phyloP scores from a whole-genome alignment of 495 filamentous ascomycete species.

The Aspergillus incahuasiensis region DNA sequence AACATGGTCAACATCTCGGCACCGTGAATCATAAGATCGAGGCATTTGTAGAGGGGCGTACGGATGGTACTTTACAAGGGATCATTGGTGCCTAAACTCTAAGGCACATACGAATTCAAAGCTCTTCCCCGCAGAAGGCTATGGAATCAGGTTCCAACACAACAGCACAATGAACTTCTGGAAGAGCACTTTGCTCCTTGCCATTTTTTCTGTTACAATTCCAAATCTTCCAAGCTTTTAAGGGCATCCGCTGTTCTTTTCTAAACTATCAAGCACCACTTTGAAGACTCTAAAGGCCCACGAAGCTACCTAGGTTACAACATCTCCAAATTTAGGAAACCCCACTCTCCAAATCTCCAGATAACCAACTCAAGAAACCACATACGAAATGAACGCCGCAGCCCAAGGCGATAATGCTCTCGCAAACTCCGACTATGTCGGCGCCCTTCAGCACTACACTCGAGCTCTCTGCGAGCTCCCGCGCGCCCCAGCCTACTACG shows the following conservation, averaged over 20 bases:
- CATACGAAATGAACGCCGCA: conserved; percentile 53
- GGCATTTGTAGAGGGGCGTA: too few relatives aligned
- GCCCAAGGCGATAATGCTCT: conserved; percentile 62
- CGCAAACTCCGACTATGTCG: conserved; percentile 52
- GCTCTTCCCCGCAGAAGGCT: conserved; percentile 4
- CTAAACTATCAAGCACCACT: neutral
- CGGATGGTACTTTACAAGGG: too few relatives aligned
- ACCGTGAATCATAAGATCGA: too few relatives aligned
- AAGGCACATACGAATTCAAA: too few relatives aligned
- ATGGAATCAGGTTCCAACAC: neutral
- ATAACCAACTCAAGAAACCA: neutral
- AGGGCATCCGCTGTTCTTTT: too few relatives aligned
- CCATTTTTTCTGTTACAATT: neutral
- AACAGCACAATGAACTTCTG: neutral
- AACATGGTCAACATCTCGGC: too few relatives aligned
- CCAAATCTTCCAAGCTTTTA: too few relatives aligned
- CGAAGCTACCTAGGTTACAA: too few relatives aligned
- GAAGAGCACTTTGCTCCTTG: neutral
- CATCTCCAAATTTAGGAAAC: neutral
- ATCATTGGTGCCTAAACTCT: too few relatives aligned
- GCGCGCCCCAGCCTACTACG: conserved; percentile 73
- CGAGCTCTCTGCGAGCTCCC: conserved; percentile 62
- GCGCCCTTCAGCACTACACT: conserved; percentile 71
- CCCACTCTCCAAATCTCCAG: neutral
- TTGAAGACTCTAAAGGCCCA: too few relatives aligned